phyloP scores from a whole-genome alignment of 345 rosid species.

The Citrus trifoliata region DNA sequence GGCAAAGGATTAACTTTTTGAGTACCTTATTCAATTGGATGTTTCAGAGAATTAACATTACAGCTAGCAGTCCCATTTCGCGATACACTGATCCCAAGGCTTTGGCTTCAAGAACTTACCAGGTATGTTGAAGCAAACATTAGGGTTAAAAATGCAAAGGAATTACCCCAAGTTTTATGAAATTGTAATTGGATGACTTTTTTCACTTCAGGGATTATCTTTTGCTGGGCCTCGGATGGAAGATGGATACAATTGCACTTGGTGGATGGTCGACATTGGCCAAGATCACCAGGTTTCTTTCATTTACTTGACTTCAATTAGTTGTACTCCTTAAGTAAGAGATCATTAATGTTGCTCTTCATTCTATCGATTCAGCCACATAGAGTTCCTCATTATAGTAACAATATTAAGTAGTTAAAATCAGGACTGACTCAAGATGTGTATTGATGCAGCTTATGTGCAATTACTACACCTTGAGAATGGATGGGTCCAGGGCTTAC shows the following conservation, averaged over 20 bases:
- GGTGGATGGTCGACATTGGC: constrained; percentile 98
- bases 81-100: constrained; percentile 88
- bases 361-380: not conserved
- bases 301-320: not conserved
- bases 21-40: constrained; percentile 7
- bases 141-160: not conserved
- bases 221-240: constrained; percentile 86
- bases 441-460: constrained; percentile 80
- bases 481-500: constrained; percentile 85
- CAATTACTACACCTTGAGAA: constrained; percentile 86
- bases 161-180: not conserved
- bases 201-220: constrained; percentile 63
- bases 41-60: constrained; percentile 64
- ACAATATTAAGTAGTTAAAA: not conserved
- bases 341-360: not conserved
- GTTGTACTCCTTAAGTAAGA: not conserved
- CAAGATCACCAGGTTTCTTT: constrained; percentile 82
- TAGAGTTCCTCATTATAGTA: not conserved
- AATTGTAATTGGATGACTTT: not conserved
- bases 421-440: not conserved
- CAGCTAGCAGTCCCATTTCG: constrained; percentile 81
- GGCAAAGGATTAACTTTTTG: not conserved
- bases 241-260: constrained; percentile 53
- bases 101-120: constrained; percentile 78
- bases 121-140: constrained; percentile 40